Conservation (phyloP, 2,329 filamentous ascomycete genomes). For the Fusarium cicatricum region DNA sequence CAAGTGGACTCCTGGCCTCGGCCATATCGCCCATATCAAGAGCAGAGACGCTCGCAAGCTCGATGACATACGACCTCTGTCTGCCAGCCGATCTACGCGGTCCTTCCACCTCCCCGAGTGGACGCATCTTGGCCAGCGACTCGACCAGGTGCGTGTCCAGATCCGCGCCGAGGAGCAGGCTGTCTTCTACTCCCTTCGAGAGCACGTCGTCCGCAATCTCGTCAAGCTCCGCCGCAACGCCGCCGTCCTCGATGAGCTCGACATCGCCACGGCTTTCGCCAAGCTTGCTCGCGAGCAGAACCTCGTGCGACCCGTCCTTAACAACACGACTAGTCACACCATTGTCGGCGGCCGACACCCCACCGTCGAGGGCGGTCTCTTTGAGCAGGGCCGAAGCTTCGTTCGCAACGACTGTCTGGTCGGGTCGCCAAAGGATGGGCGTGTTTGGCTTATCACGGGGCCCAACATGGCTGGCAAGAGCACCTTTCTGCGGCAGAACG, state of each 20-base stretch:
- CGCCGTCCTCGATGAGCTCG: slow-evolving; percentile 89
- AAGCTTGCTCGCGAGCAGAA: slow-evolving; percentile 77
- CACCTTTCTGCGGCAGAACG: slow-evolving; percentile 95
- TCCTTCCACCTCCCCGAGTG: slow-evolving; percentile 87
- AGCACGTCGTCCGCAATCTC: slow-evolving; percentile 80
- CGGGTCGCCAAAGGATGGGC: slow-evolving; percentile 70
- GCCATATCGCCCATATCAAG: slow-evolving; percentile 90
- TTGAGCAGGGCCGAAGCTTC: slow-evolving; percentile 81
- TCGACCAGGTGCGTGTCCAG: slow-evolving; percentile 79
- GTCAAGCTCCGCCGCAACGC: slow-evolving; percentile 90
- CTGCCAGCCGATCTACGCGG: slow-evolving; percentile 82
- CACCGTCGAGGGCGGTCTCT: slow-evolving; percentile 86
- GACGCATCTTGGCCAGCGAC: slow-evolving; percentile 79
- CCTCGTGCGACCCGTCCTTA: slow-evolving; percentile 77
- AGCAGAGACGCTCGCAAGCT: slow-evolving; percentile 71
- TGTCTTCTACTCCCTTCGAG: slow-evolving; percentile 78
- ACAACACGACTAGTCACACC: slow-evolving; percentile 70
- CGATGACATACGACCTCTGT: slow-evolving; percentile 58
- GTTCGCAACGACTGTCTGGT: slow-evolving; percentile 87
- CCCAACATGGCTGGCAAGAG: slow-evolving; percentile 99
- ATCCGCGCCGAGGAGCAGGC: slow-evolving; percentile 86
- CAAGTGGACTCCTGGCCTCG: slow-evolving; percentile 85
- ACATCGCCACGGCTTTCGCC: slow-evolving; percentile 88
- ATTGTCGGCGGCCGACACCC: slow-evolving; percentile 90
- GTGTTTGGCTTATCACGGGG: slow-evolving; percentile 74